Base-by-base conservation (phyloP, 2,329 filamentous ascomycete species). In the Apiospora aurea region DNA sequence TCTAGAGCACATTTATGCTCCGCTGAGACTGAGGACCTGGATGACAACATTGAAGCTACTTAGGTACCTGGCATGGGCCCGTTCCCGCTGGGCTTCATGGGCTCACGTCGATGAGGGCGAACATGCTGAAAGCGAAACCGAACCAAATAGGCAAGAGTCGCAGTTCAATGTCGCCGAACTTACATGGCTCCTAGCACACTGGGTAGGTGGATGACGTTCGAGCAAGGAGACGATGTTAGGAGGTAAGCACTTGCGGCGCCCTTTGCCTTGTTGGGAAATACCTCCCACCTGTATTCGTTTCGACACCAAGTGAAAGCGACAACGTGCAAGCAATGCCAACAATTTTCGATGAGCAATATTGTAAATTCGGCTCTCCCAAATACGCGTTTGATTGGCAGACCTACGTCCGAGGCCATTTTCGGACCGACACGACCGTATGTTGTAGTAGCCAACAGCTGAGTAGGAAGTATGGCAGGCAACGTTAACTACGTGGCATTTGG, bases 21-120 rank as follows among this genome's bases (percentile, higher is more conserved):
- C 18, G 16, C 57, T 64, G 34, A 64, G 57, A 16, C 57, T 64
- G 34, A 64, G 57, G 18, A 64, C 57, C 57, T 21, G 57, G 57
- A 64, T 64, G 57, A 34, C 53, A 8, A 38, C 34, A 38, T 38
- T 38, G 5, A 34, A 34, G 14, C 14, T 16, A 26, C 13, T 0
- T 51, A 51, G 11, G 26, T 38, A 38, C 3, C 18, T 64, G 11
- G 57, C 16, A n/a, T 14, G 41, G 34, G 21, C 18, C 6, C 21
- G 21, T 10, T 18, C 38, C 34, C 6, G 11, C 18, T 61, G 21
- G 53, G 21, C 34, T 64, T 13, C 18, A 18, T n/a, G 57, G 11
- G 2, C n/a, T 64, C 29, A 41, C 34, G 21, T 64, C 18, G 18
- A 64, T 7, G 18, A 41, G 29, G 18, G 18, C n/a, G 57, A 18